These are phyloP conservation scores for Neurospora crassa DNA, from an alignment of 2,329 filamentous ascomycete genomes.

Conservation along the genomic window DNA sequence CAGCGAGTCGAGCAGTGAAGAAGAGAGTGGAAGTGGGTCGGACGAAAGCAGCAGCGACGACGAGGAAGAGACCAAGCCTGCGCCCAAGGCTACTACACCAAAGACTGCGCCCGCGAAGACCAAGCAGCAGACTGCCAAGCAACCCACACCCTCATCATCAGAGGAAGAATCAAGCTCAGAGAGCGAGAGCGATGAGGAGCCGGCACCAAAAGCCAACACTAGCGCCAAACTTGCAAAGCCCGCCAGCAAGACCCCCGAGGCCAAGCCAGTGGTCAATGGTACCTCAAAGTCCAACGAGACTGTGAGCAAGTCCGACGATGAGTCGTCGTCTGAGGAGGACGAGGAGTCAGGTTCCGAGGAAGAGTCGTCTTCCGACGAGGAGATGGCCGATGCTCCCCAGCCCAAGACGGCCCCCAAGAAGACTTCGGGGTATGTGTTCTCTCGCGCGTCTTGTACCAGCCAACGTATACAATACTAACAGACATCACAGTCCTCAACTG, in stretches of 20 bases:
- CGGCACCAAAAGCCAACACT: conserved; percentile 9
- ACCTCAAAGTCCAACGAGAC: conserved; percentile 13
- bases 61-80: conserved; percentile 6
- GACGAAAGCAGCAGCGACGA: conserved; percentile 10
- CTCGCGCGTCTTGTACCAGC: neutral
- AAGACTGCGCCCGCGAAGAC: neutral
- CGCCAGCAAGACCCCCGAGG: conserved; percentile 4
- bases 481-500: conserved; percentile 11
- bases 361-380: conserved; percentile 24
- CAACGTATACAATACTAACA: neutral
- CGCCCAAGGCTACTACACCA: conserved; percentile 12
- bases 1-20: conserved; percentile 5
- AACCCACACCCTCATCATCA: neutral
- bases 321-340: conserved; percentile 1
- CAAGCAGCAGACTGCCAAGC: neutral
- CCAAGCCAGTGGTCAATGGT: conserved; percentile 8
- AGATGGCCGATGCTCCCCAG: conserved; percentile 22
- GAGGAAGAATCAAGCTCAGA: conserved; percentile 11
- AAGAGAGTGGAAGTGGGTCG: conserved; percentile 4
- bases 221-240: conserved; percentile 5
- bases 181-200: conserved; percentile 19
- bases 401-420: conserved; percentile 12
- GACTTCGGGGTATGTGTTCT: conserved; percentile 9
- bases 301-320: conserved; percentile 13
- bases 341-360: conserved; percentile 15